Conservation (phyloP, 441 rosid genomes). For the Euphorbia celastroides region DNA sequence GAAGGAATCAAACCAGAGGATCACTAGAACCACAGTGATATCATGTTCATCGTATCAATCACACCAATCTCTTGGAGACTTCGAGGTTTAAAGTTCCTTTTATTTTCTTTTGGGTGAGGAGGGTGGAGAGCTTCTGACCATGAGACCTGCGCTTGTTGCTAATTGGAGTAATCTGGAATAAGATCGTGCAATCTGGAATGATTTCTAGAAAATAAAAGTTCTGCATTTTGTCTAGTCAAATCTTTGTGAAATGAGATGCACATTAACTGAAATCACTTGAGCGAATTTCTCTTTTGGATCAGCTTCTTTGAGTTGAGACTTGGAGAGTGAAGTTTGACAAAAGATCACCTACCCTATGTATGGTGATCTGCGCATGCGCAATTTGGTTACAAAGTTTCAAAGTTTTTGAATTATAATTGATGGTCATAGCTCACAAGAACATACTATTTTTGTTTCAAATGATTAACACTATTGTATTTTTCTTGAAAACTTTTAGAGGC, state of each 20-base stretch:
- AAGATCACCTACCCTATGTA: neutral
- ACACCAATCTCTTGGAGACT: neutral
- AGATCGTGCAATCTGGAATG: neutral
- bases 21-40: neutral
- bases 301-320: neutral
- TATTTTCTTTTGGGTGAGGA: neutral
- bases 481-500: neutral
- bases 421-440: neutral
- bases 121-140: neutral
- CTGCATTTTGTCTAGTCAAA: neutral
- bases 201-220: neutral
- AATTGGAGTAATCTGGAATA: conserved; percentile 1
- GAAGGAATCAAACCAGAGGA: neutral
- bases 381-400: neutral
- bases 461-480: neutral
- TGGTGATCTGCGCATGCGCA: neutral
- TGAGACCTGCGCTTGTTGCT: neutral
- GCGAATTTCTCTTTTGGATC: neutral
- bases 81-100: neutral
- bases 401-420: neutral
- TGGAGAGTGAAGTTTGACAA: neutral
- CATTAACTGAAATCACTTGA: neutral
- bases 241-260: neutral
- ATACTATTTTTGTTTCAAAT: neutral
- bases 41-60: neutral